Evolutionary conservation across 164 flowering plant genomes (phyloP).

Genomic region (Magnolia kwangsiensis): DNA sequence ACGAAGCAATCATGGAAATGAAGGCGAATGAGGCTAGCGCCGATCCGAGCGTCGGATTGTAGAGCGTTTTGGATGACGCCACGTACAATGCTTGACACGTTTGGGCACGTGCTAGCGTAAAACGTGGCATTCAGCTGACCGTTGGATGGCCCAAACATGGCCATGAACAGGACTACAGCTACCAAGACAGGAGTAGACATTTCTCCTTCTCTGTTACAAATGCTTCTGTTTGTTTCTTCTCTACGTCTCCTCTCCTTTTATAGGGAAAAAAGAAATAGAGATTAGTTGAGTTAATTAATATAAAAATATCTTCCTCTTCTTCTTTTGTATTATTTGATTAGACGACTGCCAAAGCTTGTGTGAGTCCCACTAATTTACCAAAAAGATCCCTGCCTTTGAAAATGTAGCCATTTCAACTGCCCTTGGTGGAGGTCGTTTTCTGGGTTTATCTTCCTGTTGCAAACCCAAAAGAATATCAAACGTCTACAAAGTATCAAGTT

Average conservation of each 20-base stretch:
- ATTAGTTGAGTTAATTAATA: no score
- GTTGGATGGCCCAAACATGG: slow-evolving; percentile 6
- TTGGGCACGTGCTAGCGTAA: slow-evolving; percentile 47
- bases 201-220: background rate
- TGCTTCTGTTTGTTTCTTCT: background rate
- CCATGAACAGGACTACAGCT: background rate
- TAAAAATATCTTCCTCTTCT: no score
- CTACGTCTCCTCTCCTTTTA: background rate
- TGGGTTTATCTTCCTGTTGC: no score
- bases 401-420: background rate
- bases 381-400: background rate
- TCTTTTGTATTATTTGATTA: background rate
- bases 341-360: background rate
- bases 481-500: no score
- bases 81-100: slow-evolving; percentile 34
- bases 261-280: background rate
- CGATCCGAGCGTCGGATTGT: slow-evolving; percentile 36
- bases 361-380: background rate
- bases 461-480: no score
- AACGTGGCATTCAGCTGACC: slow-evolving; percentile 45
- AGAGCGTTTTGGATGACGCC: slow-evolving; percentile 31
- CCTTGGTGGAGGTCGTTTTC: no score
- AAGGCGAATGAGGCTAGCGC: slow-evolving; percentile 53
- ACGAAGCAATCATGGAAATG: slow-evolving; percentile 82
- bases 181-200: slow-evolving; percentile 9